Conservation (phyloP, 345 rosid species). For the Psidium friedrichsthalianum region DNA sequence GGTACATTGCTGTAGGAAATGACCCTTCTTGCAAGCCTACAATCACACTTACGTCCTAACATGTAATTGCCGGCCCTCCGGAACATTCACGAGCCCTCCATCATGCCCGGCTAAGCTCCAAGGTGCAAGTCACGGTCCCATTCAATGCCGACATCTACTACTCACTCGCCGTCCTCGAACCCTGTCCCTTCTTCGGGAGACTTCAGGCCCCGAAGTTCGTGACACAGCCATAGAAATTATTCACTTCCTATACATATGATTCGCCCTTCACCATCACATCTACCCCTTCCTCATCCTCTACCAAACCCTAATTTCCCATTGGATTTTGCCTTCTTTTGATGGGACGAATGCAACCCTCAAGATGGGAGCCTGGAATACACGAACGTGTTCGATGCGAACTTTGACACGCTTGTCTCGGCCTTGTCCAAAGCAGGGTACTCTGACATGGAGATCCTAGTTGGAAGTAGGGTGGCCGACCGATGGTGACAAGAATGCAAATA, state of each 20-base stretch:
- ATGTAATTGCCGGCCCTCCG: conserved; percentile 54
- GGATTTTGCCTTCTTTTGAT: conserved; percentile 69
- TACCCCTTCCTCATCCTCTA: conserved; percentile 88
- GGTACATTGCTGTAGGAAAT: conserved; percentile 71
- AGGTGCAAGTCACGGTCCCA: conserved; percentile 58
- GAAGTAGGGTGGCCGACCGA: conserved; percentile 91
- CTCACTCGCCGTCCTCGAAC: conserved; percentile 35
- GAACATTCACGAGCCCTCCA: conserved; percentile 63
- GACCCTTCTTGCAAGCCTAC: conserved; percentile 70
- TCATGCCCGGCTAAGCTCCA: conserved; percentile 26
- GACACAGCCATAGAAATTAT: conserved; percentile 43
- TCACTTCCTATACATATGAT: conserved; percentile 34
- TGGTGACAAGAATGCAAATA: conserved; percentile 46
- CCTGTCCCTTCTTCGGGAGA: conserved; percentile 65
- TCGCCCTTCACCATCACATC: conserved; percentile 64
- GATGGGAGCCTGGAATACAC: conserved; percentile 46
- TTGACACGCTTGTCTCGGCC: conserved; percentile 55
- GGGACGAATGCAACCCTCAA: conserved; percentile 35
- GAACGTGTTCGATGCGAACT: conserved; percentile 72
- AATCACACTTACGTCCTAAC: conserved; percentile 29
- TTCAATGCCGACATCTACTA: conserved; percentile 65
- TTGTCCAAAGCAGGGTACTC: conserved; percentile 54
- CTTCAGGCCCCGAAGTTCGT: conserved; percentile 46
- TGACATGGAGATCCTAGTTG: conserved; percentile 46
- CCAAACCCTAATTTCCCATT: conserved; percentile 46